Evolutionary conservation across 192 early-diverging fungal genomes (phyloP).

Genomic region (Coemansia sp.): DNA sequence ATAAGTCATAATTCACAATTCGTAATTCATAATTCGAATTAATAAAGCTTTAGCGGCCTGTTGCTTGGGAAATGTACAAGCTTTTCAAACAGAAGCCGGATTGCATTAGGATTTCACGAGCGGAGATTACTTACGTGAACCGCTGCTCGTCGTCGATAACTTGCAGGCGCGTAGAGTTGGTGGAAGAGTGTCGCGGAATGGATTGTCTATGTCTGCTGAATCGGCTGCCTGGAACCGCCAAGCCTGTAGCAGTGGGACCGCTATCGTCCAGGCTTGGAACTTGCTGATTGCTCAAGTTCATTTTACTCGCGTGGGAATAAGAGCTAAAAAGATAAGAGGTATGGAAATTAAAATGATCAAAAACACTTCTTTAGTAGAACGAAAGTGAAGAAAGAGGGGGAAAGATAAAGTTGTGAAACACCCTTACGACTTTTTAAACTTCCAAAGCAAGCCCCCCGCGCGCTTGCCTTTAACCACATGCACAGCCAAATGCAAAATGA

Average conservation of each 20-base stretch:
- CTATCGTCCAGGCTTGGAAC: conserved; percentile 17
- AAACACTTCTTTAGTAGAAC: neutral
- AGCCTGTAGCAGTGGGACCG: neutral
- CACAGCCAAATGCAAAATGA: neutral
- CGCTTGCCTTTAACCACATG: neutral
- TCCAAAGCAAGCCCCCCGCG: neutral
- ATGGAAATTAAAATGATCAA: neutral
- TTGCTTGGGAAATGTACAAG: too few relatives aligned
- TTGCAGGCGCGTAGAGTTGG: conserved; percentile 40
- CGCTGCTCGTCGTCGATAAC: conserved; percentile 49
- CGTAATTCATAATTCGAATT: neutral
- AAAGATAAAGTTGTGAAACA: conserved; percentile 1
- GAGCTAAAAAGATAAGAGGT: neutral
- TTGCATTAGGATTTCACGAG: too few relatives aligned
- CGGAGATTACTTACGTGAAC: conserved; percentile 49
- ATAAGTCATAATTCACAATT: neutral
- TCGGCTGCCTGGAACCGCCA: neutral
- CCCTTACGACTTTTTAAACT: too few relatives aligned
- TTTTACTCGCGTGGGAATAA: neutral
- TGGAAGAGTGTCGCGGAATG: neutral
- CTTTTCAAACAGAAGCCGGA: neutral
- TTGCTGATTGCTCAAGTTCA: conserved; percentile 19
- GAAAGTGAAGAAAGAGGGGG: neutral
- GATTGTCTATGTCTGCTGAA: neutral
- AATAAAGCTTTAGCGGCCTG: neutral